Evolutionary conservation across 345 rosid genomes (phyloP), one percentile per base, ranked within the genome.

Genomic region (Ricinus communis): DNA sequence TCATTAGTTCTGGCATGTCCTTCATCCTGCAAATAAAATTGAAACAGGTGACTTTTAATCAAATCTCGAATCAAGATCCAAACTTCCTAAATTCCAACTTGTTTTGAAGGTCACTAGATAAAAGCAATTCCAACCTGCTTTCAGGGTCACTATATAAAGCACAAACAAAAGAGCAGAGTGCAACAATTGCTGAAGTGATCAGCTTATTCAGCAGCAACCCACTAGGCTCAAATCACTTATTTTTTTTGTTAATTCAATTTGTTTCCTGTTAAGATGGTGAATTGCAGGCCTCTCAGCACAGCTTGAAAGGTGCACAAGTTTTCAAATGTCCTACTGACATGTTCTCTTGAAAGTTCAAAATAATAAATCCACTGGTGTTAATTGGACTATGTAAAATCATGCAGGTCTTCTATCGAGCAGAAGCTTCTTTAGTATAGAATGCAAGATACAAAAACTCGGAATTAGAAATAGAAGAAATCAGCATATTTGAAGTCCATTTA

Each of bases 1-100:
- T 84, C 96, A 85, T 90, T 69, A 68, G 53, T 47, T 88, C 92
- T 0, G 85, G 85, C 60, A 57, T 75, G 45, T 85, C 85, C 56
- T 79, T 69, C 79, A 86, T 68, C 60, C 96, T 92, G 90, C 72
- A 79, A 70, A 62, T 24, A 33, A 41, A 36, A 69, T 19, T 30
- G 5, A 19, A 14, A 27, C 25, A 5, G 30, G 56, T 30, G 30
- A 63, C 5, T 45, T 27, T 21, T 57, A 13, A 24, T 33, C n/a
- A n/a, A 28, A n/a, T n/a, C n/a, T n/a, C n/a, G n/a, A n/a, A n/a
- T n/a, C n/a, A 33, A 30, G 38, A 5, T 58, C 43, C 60, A 55
- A 25, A 15, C 41, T 58, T 28, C n/a, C 41, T 30, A 30, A 8
- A 58, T 58, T 28, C 41, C 5, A 5, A 30, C 31, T 43, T 58